These are phyloP conservation scores for Nannizziopsis barbatae DNA, from an alignment of 2,329 filamentous ascomycete species.

Conservation along the genomic window DNA sequence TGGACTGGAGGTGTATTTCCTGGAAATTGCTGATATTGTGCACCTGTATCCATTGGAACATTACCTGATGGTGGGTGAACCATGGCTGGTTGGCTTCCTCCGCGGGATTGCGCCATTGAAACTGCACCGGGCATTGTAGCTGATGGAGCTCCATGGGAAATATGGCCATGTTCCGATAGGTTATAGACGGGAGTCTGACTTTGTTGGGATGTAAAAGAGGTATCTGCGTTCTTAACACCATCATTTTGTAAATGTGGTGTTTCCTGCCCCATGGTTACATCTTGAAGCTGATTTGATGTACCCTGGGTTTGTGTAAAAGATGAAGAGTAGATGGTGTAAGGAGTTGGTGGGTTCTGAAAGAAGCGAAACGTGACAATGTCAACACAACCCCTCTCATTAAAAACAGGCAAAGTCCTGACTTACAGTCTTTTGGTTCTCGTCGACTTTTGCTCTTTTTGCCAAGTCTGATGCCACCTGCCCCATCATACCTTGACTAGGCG, in stretches of 20 bases:
- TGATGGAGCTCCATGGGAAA: not conserved
- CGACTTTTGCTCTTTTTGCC: conserved; percentile 7
- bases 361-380: not conserved
- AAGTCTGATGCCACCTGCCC: conserved; percentile 14
- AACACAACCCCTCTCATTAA: not conserved
- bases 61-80: conserved; percentile 4
- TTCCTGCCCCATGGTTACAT: conserved; percentile 9
- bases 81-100: conserved; percentile 5
- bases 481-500: conserved; percentile 14
- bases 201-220: conserved; percentile 8
- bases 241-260: conserved; percentile 6
- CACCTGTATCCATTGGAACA: conserved; percentile 9
- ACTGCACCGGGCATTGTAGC: not conserved
- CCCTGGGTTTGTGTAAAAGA: conserved; percentile 5
- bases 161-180: conserved; percentile 4
- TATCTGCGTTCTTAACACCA: not conserved
- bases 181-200: conserved; percentile 3
- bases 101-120: not conserved
- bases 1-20: conserved; percentile 8
- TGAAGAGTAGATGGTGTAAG: conserved; percentile 3
- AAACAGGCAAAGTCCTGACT: not conserved
- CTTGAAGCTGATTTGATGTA: conserved; percentile 7
- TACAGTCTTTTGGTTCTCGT: conserved; percentile 9
- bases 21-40: conserved; percentile 7
- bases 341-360: conserved; percentile 3